Conservation (phyloP, 1,284 basidiomycete genomes). For the Austroboletus niveus region DNA sequence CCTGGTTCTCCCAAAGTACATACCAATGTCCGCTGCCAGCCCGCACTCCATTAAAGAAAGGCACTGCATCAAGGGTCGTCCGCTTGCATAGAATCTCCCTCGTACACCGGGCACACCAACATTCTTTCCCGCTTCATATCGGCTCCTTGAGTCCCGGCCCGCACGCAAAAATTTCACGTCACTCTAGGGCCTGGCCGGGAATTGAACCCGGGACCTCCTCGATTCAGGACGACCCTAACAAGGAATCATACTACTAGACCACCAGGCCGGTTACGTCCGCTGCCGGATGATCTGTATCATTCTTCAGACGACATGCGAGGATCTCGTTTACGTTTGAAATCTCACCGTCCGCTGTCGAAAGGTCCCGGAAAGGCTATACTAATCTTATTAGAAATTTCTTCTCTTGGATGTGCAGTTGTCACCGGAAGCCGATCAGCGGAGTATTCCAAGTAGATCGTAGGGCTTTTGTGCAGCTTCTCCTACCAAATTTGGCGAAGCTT, state of each 20-base stretch:
- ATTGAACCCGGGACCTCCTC: slow-evolving; percentile 87
- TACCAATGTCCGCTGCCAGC: not conserved
- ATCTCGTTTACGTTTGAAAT: no score
- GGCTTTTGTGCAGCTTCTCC: not conserved
- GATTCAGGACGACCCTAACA: slow-evolving; percentile 44
- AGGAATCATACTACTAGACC: slow-evolving; percentile 57
- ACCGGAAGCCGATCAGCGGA: not conserved
- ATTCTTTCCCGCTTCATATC: no score
- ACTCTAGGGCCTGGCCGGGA: slow-evolving; percentile 68
- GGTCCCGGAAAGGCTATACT: not conserved
- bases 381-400: not conserved
- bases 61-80: slow-evolving; percentile 12
- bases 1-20: not conserved
- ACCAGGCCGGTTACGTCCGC: slow-evolving; percentile 36
- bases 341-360: not conserved
- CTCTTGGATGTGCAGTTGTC: no score
- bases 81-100: slow-evolving; percentile 10
- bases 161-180: no score
- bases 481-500: slow-evolving; percentile 19
- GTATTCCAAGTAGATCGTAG: not conserved
- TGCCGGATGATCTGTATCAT: no score
- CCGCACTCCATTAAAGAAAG: slow-evolving; percentile 9
- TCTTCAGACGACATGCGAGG: no score
- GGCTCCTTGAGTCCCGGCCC: no score
- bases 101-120: no score